phyloP scores from a whole-genome alignment of 78 protist species.

The Salpingoeca rosetta region DNA sequence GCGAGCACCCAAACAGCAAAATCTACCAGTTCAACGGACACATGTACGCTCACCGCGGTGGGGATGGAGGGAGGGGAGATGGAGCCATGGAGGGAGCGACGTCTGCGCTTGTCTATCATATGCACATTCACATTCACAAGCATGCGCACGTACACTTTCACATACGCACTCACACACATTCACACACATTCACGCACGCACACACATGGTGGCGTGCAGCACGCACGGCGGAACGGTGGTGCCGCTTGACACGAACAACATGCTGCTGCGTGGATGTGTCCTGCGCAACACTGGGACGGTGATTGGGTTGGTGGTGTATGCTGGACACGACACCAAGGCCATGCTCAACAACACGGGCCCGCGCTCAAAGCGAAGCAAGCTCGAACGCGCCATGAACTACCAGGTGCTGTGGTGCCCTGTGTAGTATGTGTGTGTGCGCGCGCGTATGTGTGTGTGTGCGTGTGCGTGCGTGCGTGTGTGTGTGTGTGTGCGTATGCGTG shows the following conservation, averaged over 20 bases:
- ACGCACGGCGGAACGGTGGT: no score
- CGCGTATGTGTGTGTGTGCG: not conserved
- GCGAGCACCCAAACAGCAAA: slow-evolving; percentile 13
- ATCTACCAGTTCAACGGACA: slow-evolving; percentile 20
- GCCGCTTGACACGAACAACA: slow-evolving; percentile 12
- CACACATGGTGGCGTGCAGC: no score
- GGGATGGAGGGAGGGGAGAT: not conserved
- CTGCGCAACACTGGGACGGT: slow-evolving; percentile 57
- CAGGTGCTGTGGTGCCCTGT: not conserved
- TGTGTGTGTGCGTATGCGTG: not conserved
- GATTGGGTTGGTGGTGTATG: slow-evolving; percentile 64
- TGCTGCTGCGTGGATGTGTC: slow-evolving; percentile 22
- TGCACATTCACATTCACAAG: no score
- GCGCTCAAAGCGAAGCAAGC: slow-evolving; percentile 19
- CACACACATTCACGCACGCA: not conserved
- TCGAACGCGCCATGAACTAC: slow-evolving; percentile 18
- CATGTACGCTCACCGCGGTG: not conserved
- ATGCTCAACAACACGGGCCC: slow-evolving; percentile 30
- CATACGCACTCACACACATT: not conserved
- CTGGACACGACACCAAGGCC: slow-evolving; percentile 83
- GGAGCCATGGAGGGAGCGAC: no score
- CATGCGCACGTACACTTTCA: no score
- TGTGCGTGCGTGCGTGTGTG: not conserved
- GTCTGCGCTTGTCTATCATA: no score
- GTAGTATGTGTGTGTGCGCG: not conserved